These are phyloP conservation scores for Nothopassalora personata DNA, from an alignment of 2,329 filamentous ascomycete genomes.

Conservation along the genomic window DNA sequence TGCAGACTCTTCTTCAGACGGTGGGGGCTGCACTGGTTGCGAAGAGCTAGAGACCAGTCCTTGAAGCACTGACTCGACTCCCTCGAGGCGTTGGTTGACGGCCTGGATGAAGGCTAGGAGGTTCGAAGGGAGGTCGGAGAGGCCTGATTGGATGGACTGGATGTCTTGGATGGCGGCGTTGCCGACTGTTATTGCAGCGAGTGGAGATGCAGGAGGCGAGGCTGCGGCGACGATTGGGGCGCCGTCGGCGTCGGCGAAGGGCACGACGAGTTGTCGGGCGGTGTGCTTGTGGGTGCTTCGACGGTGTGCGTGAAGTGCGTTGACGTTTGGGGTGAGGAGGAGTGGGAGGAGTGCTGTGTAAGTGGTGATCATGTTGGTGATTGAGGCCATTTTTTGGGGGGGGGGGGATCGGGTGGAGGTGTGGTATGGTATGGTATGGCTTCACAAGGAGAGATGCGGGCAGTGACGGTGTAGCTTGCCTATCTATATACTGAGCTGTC, in stretches of 20 bases:
- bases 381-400: neutral
- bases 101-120: constrained; percentile 15
- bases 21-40: neutral
- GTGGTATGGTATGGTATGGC: neutral
- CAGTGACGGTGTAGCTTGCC: neutral
- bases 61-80: constrained; percentile 12
- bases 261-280: neutral
- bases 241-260: neutral
- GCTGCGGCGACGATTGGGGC: neutral
- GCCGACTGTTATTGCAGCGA: constrained; percentile 5
- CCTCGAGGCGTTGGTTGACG: constrained; percentile 10
- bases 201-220: neutral
- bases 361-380: neutral
- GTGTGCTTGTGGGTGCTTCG: neutral
- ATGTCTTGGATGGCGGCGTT: constrained; percentile 18
- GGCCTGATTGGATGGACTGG: constrained; percentile 13
- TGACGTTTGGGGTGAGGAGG: neutral
- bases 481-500: neutral
- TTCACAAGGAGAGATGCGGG: neutral
- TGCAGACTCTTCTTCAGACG: neutral
- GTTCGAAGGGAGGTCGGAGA: constrained; percentile 15
- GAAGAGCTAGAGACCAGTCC: constrained; percentile 2
- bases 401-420: neutral
- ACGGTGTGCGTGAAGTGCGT: neutral
- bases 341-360: neutral